phyloP scores from a whole-genome alignment of 2,329 filamentous ascomycete genomes.

The Beauveria caledonica region DNA sequence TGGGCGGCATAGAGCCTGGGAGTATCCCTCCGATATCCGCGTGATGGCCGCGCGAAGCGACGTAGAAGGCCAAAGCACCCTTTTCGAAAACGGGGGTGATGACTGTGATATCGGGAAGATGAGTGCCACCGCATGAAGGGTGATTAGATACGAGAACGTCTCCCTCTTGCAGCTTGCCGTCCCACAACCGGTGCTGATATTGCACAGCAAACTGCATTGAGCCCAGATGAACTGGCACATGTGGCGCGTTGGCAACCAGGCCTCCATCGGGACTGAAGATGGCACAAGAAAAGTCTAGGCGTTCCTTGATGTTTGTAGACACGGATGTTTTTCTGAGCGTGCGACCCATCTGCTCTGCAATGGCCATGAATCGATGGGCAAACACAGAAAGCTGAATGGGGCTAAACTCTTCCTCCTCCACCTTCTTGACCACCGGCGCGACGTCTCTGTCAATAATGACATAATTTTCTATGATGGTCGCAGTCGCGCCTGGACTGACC shows the following conservation, averaged over 20 bases:
- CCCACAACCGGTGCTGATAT: constrained; percentile 62
- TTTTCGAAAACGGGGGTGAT: constrained; percentile 28
- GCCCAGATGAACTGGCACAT: constrained; percentile 68
- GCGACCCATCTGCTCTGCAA: constrained; percentile 76
- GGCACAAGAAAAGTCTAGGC: constrained; percentile 74
- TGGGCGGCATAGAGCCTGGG: constrained; percentile 75
- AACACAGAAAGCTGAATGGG: constrained; percentile 72
- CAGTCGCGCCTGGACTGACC: constrained; percentile 39
- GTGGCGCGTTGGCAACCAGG: constrained; percentile 66
- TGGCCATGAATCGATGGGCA: constrained; percentile 74
- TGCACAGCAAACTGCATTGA: constrained; percentile 74
- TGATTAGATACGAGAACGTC: constrained; percentile 31
- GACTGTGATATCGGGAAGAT: constrained; percentile 31
- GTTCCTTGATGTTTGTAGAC: constrained; percentile 72
- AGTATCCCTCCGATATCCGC: constrained; percentile 67
- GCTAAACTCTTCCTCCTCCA: constrained; percentile 16
- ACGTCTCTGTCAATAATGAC: constrained; percentile 25
- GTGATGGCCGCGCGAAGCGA: constrained; percentile 65
- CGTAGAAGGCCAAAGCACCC: constrained; percentile 37
- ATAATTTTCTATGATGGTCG: constrained; percentile 26
- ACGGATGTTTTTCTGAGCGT: constrained; percentile 74
- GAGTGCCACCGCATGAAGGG: constrained; percentile 27
- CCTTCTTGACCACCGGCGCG: neutral
- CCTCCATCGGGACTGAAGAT: constrained; percentile 68
- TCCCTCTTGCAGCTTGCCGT: constrained; percentile 28